Base-by-base conservation (phyloP, 805 yeast species). In the Ogataea glucozyma region DNA sequence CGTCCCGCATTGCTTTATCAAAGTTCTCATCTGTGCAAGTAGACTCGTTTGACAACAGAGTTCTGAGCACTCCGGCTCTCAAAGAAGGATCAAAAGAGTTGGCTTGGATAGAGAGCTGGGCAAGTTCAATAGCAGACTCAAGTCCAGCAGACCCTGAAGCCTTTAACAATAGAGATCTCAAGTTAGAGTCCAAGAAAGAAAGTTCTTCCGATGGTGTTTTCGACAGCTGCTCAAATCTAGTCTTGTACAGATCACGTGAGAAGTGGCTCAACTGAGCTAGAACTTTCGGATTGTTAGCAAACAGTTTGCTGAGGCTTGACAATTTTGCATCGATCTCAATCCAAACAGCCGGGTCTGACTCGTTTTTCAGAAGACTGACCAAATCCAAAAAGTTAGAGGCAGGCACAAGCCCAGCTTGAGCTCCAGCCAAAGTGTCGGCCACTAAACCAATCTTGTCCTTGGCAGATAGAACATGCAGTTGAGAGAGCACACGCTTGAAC, bases 401-500 rank as follows among this genome's bases (percentile, higher is more conserved):
- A 17, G 62, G 56, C 17, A 62, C 48, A 26, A 66, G 55, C 5
- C 80, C 81, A 1, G 80, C 66, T 40, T 69, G 67, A 3, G 81
- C 75, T 23, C 72, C 70, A 1, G 80, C 66, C 1, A 72, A 65
- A 3, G 71, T 57, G 56, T 79, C 85, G 1, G 82, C 79, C 41
- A 79, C 61, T 22, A 79, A 59, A 1, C 80, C 81, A 44, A 79
- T 73, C 48, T 71, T 73, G 51, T 79, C 83, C 41, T 67, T 70
- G 4, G 74, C 57, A 3, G 76, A 61, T 22, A 78, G 57, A 19
- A 58, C 44, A 13, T 56, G 57, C 29, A 76, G 53, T 47, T 71
- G 61, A 1, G 69, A 61, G 20, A 77, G 64, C 39, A 72, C 66
- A 5, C 65, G 56, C 12, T 69, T 57, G 52, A 78, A 62, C 14